Percentiles rank a stretch among this genome's conserved stretches.
Conservation (phyloP, 2,329 filamentous ascomycete species). For the Septoria petroselini region DNA sequence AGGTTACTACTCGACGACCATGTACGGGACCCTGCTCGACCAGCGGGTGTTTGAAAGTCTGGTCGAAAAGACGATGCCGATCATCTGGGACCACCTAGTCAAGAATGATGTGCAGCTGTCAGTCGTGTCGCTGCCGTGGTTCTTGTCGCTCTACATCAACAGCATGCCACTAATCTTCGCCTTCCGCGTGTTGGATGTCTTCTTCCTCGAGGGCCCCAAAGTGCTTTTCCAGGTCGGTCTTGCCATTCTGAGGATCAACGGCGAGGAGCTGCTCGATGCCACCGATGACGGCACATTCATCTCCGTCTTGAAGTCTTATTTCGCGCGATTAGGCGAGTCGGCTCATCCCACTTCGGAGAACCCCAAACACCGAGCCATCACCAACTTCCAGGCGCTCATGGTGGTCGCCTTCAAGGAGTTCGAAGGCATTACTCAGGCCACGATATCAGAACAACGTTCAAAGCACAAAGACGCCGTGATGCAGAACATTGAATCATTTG, state of each 20-base stretch:
- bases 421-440: constrained; percentile 88
- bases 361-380: constrained; percentile 87
- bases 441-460: constrained; percentile 79
- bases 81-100: constrained; percentile 96
- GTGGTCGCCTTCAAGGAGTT: constrained; percentile 99
- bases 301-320: constrained; percentile 91
- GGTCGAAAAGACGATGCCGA: constrained; percentile 98
- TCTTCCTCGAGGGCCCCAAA: constrained; percentile 96
- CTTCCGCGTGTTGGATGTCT: constrained; percentile 93
- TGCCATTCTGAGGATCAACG: constrained; percentile 95
- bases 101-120: constrained; percentile 96
- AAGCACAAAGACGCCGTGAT: constrained; percentile 94
- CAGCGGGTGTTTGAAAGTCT: constrained; percentile 96
- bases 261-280: constrained; percentile 89
- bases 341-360: constrained; percentile 96
- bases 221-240: constrained; percentile 95
- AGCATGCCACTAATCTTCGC: constrained; percentile 98
- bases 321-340: constrained; percentile 87
- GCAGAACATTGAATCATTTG: constrained; percentile 94
- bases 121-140: constrained; percentile 96
- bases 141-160: constrained; percentile 96
- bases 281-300: constrained; percentile 95
- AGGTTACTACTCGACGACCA: constrained; percentile 97
- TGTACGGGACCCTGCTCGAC: constrained; percentile 96
- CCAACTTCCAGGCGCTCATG: constrained; percentile 96